A percentile compares a stretch with the other conserved stretches of the same genome.
Conservation (phyloP, 345 rosid genomes). For the Populus ilicifolia region DNA sequence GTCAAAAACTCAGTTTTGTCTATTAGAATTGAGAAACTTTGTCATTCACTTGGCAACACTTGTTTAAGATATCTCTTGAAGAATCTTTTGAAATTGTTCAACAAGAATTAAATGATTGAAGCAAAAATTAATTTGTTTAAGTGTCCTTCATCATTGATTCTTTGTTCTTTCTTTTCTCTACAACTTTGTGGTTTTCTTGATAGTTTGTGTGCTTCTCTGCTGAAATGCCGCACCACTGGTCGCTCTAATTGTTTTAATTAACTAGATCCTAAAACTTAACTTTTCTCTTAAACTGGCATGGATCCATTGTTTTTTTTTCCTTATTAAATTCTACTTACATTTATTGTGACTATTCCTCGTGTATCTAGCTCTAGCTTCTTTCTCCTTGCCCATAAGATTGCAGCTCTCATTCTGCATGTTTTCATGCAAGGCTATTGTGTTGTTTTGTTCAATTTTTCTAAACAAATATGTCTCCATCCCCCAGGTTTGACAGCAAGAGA, state of each 20-base stretch:
- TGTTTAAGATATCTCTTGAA: background rate
- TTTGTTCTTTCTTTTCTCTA: background rate
- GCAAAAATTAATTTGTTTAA: background rate
- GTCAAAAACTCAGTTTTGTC: background rate
- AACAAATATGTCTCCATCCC: slow-evolving; percentile 13
- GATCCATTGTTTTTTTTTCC: background rate
- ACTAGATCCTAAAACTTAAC: background rate
- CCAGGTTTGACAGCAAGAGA: slow-evolving; percentile 94
- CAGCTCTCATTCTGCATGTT: slow-evolving; percentile 4
- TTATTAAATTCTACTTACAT: background rate
- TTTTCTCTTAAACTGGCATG: too few relatives aligned
- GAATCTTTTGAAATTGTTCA: background rate
- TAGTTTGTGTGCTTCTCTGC: background rate
- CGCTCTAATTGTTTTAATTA: background rate
- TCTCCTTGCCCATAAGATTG: background rate
- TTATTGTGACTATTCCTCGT: background rate
- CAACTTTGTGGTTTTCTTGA: background rate
- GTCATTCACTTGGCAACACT: background rate
- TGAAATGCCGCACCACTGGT: background rate
- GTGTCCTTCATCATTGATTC: background rate
- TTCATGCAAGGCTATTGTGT: background rate
- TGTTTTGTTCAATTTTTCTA: background rate
- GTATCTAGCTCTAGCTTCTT: background rate
- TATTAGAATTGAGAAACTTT: background rate
- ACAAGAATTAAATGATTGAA: background rate